Base-by-base conservation (phyloP, 2,329 filamentous ascomycete genomes). In the Aspergillus intermedius region DNA sequence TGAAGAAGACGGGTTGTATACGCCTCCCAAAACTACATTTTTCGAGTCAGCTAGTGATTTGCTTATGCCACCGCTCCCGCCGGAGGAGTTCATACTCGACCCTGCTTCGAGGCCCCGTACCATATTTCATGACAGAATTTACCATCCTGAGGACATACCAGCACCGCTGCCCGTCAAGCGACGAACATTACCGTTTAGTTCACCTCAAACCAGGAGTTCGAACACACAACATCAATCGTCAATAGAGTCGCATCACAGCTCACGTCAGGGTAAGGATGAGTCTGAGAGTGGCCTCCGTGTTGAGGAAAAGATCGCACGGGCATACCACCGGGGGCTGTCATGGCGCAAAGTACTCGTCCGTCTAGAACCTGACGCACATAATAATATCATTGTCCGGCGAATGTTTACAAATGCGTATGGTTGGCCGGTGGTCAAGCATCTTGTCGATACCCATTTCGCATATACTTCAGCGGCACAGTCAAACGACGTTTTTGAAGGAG, bases 341-440 rank as follows among this genome's bases (percentile, higher is more conserved):
- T 98, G 93, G 93, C 87, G 93, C 42, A 98, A 98, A 66, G 93
- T 98, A 1, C 80, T 98, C 3, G 93, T 98, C 12, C 87, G 93
- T 47, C 77, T 98, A 2, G 91, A 98, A 65, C 93, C 93, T 0
- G 93, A 98, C 69, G 93, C 93, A 0, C 93, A 98, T 73, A 98
- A 98, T 70, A 98, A 98, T 68, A 95, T 98, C 57, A 86, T 97
- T 51, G 93, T 98, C 21, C 86, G 93, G 13, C 85, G 93, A 48
- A 95, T 90, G 84, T 98, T 98, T 66, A 86, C 90, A 49, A 98
- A 98, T 62, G 93, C 93, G 0, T 95, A 95, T 60, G 93, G 93
- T 2, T 98, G 93, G 93, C 93, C 93, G 0, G 93, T 98, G 1
- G 76, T 97, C 44, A 91, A 96, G 70, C 93, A 98, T 69, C 73